phyloP scores from a whole-genome alignment of 2,329 filamentous ascomycete species.

The Fusarium duplospermum region DNA sequence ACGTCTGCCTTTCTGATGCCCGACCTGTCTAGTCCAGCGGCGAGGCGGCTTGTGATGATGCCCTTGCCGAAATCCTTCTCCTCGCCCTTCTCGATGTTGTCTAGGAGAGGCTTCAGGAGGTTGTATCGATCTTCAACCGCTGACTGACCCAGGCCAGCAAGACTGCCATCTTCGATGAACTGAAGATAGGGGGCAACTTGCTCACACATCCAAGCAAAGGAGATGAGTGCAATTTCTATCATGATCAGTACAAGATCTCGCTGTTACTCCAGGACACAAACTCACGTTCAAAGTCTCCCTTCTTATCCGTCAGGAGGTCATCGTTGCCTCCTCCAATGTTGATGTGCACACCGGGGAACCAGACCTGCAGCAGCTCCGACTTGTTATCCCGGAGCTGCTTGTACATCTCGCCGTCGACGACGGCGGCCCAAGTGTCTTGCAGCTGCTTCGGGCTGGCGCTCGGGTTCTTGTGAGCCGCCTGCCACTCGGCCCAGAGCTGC shows the following conservation, averaged over 20 bases:
- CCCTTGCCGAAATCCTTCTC: constrained; percentile 32
- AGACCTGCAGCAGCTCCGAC: constrained; percentile 40
- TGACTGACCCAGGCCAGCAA: constrained; percentile 23
- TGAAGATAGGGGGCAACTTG: constrained; percentile 36
- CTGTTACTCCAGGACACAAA: background rate
- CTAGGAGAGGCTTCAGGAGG: constrained; percentile 37
- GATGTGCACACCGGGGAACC: constrained; percentile 45
- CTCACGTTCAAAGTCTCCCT: constrained; percentile 42
- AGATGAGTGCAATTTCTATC: constrained; percentile 41
- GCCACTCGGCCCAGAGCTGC: constrained; percentile 27
- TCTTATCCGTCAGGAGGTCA: constrained; percentile 32
- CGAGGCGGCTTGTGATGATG: constrained; percentile 20
- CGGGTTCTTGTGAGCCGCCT: constrained; percentile 11
- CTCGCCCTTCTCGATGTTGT: constrained; percentile 22
- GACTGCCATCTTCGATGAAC: constrained; percentile 19
- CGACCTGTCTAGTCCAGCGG: constrained; percentile 18
- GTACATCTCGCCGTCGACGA: constrained; percentile 36
- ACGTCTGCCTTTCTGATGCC: constrained; percentile 30
- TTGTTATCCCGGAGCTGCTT: constrained; percentile 18
- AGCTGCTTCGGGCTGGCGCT: constrained; percentile 18
- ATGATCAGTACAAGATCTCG: background rate
- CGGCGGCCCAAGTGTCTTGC: constrained; percentile 24
- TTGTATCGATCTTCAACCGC: constrained; percentile 36
- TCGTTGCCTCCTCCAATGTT: constrained; percentile 42
- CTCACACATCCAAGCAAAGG: constrained; percentile 44